Conservation (phyloP, 176 grass and related monocot species). For the Hyparrhenia diplandra region DNA sequence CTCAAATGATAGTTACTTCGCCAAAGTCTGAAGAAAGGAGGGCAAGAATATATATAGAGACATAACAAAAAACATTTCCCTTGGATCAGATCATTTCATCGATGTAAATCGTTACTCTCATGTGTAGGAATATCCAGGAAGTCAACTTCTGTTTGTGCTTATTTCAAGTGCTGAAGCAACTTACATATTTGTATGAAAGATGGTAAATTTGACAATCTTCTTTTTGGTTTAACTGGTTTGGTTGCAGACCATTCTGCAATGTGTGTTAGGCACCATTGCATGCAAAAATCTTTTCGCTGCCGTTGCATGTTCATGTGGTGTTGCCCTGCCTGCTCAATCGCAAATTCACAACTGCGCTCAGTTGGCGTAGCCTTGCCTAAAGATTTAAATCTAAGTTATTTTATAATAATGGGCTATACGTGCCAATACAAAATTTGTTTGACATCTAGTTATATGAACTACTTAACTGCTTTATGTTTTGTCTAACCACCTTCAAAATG, state of each 20-base stretch:
- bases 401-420: neutral
- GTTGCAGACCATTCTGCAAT: neutral
- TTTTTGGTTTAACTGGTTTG: conserved; percentile 5
- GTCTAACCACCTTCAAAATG: neutral
- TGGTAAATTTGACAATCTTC: neutral
- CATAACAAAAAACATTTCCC: neutral
- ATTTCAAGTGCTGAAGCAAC: neutral
- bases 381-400: neutral
- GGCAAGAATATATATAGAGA: too few relatives aligned
- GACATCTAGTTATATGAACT: neutral
- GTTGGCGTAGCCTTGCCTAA: neutral
- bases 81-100: conserved; percentile 1
- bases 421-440: conserved; percentile 15
- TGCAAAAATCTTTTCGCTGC: neutral
- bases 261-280: too few relatives aligned
- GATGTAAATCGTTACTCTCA: neutral
- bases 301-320: conserved; percentile 7
- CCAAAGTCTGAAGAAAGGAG: neutral
- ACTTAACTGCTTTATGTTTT: conserved; percentile 5
- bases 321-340: neutral
- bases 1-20: neutral
- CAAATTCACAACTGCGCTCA: conserved; percentile 5
- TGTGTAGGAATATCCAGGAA: neutral
- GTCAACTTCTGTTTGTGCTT: conserved; percentile 3
- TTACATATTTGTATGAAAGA: conserved; percentile 8